phyloP scores from a whole-genome alignment of 169 alveolate species.

The Eimeria zaria region DNA sequence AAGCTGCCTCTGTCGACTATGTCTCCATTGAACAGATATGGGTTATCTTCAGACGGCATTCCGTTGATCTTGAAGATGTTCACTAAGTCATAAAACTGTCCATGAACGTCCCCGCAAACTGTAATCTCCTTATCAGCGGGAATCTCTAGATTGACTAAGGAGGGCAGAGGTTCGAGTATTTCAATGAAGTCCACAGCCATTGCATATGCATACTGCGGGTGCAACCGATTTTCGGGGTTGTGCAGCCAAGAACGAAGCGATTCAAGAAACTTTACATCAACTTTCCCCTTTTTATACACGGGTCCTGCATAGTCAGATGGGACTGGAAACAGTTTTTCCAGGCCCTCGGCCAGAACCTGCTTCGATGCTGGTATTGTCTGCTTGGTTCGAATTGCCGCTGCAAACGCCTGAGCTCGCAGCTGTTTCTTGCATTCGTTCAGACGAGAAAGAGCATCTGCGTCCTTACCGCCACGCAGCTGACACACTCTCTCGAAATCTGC shows the following conservation, averaged over 20 bases:
- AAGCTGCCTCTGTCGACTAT: constrained; percentile 99
- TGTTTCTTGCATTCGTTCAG: constrained; percentile 90
- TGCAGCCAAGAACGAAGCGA: constrained; percentile 90
- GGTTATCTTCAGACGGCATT: constrained; percentile 97
- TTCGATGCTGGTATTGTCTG: constrained; percentile 76
- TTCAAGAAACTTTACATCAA: constrained; percentile 54
- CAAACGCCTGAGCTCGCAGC: constrained; percentile 91
- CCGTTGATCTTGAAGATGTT: constrained; percentile 99
- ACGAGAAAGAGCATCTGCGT: constrained; percentile 92
- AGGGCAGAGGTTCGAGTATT: constrained; percentile 92
- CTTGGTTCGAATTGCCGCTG: constrained; percentile 91
- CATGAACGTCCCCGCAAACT: constrained; percentile 99
- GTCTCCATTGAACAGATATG: constrained; percentile 99
- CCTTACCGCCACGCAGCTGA: constrained; percentile 80
- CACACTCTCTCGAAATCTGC: constrained; percentile 78
- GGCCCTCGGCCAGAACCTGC: constrained; percentile 73
- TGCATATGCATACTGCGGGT: constrained; percentile 96
- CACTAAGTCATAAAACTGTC: constrained; percentile 99
- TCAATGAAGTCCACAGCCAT: constrained; percentile 95
- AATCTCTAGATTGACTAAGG: constrained; percentile 95
- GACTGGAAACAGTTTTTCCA: constrained; percentile 77
- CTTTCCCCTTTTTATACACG: constrained; percentile 54
- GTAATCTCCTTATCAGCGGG: constrained; percentile 97
- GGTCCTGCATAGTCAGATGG: constrained; percentile 63
- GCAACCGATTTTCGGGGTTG: constrained; percentile 97